phyloP scores from a whole-genome alignment of 2,329 filamentous ascomycete species.

The Fusarium musae region DNA sequence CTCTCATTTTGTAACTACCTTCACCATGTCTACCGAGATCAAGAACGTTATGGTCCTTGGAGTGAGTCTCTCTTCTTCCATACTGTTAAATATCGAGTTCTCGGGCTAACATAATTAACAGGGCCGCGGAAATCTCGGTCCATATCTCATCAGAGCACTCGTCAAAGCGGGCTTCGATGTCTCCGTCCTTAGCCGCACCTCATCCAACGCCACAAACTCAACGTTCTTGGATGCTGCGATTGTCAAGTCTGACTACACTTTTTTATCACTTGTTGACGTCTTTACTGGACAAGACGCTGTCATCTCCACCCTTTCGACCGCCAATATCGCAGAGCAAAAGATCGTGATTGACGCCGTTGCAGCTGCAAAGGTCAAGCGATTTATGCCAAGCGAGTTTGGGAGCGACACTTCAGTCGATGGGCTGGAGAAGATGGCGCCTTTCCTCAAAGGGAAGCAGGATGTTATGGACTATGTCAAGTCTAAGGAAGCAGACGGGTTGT shows the following conservation, averaged over 20 bases:
- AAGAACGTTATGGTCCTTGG: conserved; percentile 5
- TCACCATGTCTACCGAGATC: background rate
- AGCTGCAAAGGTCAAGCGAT: conserved; percentile 8
- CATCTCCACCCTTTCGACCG: conserved; percentile 5
- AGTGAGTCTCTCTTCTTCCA: background rate
- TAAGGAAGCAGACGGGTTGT: background rate
- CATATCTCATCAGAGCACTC: background rate
- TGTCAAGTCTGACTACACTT: background rate
- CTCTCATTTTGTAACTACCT: fast-evolving
- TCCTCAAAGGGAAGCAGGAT: background rate
- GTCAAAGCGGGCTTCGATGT: background rate
- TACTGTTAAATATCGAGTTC: fast-evolving
- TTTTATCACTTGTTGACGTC: fast-evolving
- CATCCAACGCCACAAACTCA: fast-evolving
- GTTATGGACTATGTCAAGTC: conserved; percentile 12
- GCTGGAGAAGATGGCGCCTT: background rate
- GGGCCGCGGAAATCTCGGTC: conserved; percentile 12
- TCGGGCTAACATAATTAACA: fast-evolving
- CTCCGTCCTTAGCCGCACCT: fast-evolving
- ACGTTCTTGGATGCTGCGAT: background rate
- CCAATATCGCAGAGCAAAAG: conserved; percentile 9
- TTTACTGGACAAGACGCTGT: background rate
- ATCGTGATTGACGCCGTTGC: background rate
- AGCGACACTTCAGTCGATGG: background rate
- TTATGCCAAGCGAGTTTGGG: conserved; percentile 15